Percentiles rank a stretch among this genome's conserved stretches.
phyloP scores from a whole-genome alignment of 1,284 basidiomycete species.

The Cystobasidium slooffiae region DNA sequence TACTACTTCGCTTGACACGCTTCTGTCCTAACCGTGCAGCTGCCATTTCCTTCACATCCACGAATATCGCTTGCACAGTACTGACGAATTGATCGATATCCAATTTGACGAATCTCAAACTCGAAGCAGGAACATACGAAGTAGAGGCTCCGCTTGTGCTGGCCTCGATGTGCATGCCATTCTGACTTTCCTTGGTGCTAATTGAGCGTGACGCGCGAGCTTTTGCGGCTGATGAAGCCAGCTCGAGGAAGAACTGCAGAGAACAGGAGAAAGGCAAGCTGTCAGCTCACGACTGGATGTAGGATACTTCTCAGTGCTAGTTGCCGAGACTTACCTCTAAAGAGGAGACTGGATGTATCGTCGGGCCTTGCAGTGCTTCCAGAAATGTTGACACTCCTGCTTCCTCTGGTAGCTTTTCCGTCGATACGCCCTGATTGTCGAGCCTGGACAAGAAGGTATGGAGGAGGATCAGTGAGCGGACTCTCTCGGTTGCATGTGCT shows the following conservation, averaged over 20 bases:
- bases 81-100: constrained; percentile 19
- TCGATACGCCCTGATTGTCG: constrained; percentile 37
- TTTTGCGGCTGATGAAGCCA: constrained; percentile 27
- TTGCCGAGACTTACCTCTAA: constrained; percentile 11
- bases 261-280: background rate
- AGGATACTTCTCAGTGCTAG: background rate
- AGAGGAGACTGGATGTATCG: constrained; percentile 7
- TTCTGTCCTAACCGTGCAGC: constrained; percentile 14
- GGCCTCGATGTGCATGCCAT: background rate
- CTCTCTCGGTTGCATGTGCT: background rate
- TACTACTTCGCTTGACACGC: constrained; percentile 10
- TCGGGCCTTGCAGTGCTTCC: constrained; percentile 12
- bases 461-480: background rate
- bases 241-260: constrained; percentile 39
- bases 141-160: background rate
- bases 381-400: constrained; percentile 32
- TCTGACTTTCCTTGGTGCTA: background rate
- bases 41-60: constrained; percentile 28
- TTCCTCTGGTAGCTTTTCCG: constrained; percentile 25
- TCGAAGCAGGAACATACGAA: background rate
- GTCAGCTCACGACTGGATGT: background rate
- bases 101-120: background rate
- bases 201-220: background rate
- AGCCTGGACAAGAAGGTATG: constrained; percentile 9
- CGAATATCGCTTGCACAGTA: constrained; percentile 10